Evolutionary conservation across 129 eudicot genomes (phyloP), one percentile per base, ranked within the genome.

Genomic region (Kitagawia praeruptora): DNA sequence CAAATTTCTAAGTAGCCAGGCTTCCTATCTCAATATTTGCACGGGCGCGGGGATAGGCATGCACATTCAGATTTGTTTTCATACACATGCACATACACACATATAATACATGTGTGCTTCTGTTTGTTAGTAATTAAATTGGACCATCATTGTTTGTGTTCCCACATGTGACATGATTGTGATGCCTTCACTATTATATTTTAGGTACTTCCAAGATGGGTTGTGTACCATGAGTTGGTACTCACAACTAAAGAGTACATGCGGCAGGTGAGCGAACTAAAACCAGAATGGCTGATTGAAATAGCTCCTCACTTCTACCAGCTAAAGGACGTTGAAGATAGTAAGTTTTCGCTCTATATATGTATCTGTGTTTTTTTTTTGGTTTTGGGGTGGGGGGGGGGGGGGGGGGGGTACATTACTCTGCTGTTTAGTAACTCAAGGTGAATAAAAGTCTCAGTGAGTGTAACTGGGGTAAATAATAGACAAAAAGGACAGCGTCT

Each of bases 291-390:
- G 96, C 70, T 95, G 54, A 91, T 92, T 70, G 98, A 95, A 77
- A 96, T 96, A 56, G 99, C 99, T 70, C 99, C 99, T 45, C 99
- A 92, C 78, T 96, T 88, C 84, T 96, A 96, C 82, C 99, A 92
- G 75, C 27, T 83, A 77, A 95, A 95, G 82, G 97, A 95, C 19
- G 97, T 95, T 13, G 97, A 95, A 86, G 98, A 95, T 85, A 11
- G 92, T 90, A 86, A 77, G 89, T 61, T 83, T 63, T 46, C n/a
- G 61, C 14, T 28, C 3, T 46, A 3, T 42, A 13, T 31, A 34
- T 40, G 42, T 40, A 40, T 40, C 6, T 3, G 42, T 40, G 19
- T 10, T 40, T 49, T 72, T 5, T 69, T 4, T 34, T 8, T 31
- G 42, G 1, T 69, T 4, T 34, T 8, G 66, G 42, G 1, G 1